A percentile compares a stretch with the other conserved stretches of the same genome.
Conservation (phyloP, 1,284 basidiomycete species). For the Rhizoctonia solani region DNA sequence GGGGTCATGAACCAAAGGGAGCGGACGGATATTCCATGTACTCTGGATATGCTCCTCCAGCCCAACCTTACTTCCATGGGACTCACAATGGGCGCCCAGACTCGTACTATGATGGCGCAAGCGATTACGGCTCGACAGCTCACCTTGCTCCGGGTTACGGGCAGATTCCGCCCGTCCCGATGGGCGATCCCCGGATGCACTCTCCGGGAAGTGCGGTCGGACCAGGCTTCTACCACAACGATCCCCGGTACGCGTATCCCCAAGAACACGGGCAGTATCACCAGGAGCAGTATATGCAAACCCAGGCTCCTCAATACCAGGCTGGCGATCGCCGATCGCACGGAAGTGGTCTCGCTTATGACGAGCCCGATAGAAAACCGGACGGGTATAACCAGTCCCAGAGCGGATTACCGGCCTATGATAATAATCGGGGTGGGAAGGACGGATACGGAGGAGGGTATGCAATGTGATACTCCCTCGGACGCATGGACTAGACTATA, state of each 20-base stretch:
- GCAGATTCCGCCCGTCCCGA: slow-evolving; percentile 16
- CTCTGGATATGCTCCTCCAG: slow-evolving; percentile 9
- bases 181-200: slow-evolving; percentile 27
- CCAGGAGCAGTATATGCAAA: slow-evolving; percentile 12
- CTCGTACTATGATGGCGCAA: slow-evolving; percentile 30
- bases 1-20: slow-evolving; percentile 11
- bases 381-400: background rate
- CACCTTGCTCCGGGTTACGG: slow-evolving; percentile 17
- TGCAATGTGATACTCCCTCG: slow-evolving; percentile 15
- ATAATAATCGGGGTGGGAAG: slow-evolving; percentile 10
- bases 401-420: slow-evolving; percentile 9
- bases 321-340: slow-evolving; percentile 30
- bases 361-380: slow-evolving; percentile 8
- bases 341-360: slow-evolving; percentile 28
- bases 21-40: slow-evolving; percentile 22
- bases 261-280: background rate
- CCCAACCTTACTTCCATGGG: slow-evolving; percentile 1
- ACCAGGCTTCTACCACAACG: slow-evolving; percentile 7
- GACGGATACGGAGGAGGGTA: slow-evolving; percentile 19
- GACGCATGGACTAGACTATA: slow-evolving; percentile 3
- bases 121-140: slow-evolving; percentile 30
- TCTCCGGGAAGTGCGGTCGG: background rate
- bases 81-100: slow-evolving; percentile 24
- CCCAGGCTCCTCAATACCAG: slow-evolving; percentile 10
- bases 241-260: slow-evolving; percentile 23